A percentile compares a stretch with the other conserved stretches of the same genome.
These are phyloP conservation scores for Metschnikowia sp. DNA, from an alignment of 805 yeast species.

Conservation along the genomic window DNA sequence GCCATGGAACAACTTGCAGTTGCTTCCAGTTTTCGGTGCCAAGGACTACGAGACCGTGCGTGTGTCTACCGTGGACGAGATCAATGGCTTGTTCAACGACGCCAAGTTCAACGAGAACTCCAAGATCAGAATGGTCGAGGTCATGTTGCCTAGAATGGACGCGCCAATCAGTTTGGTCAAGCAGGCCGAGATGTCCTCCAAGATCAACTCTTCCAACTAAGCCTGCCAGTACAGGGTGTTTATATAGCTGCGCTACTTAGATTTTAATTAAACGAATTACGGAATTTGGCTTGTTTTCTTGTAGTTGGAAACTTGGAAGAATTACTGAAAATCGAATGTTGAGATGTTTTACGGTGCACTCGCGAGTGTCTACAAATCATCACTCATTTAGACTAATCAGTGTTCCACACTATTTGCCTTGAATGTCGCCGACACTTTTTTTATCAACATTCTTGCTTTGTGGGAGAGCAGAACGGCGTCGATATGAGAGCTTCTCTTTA, in stretches of 20 bases:
- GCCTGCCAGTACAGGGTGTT: too few species aligned
- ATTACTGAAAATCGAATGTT: too few species aligned
- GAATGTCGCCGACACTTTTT: too few species aligned
- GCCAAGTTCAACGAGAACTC: conserved; percentile 27
- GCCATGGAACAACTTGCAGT: conserved; percentile 34
- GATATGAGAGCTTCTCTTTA: too few species aligned
- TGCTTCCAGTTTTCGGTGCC: conserved; percentile 33
- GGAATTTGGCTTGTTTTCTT: too few species aligned
- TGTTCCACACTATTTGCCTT: too few species aligned
- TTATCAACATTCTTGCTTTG: too few species aligned
- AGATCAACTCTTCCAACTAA: conserved; percentile 20
- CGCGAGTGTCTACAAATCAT: too few species aligned
- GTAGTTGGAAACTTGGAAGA: too few species aligned
- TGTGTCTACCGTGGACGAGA: conserved; percentile 26
- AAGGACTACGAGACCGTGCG: conserved; percentile 26
- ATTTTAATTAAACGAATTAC: background rate
- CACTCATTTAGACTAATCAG: too few species aligned
- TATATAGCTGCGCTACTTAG: background rate
- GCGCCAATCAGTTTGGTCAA: conserved; percentile 35
- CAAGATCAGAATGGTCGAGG: conserved; percentile 34
- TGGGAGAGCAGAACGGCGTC: too few species aligned
- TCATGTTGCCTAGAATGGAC: conserved; percentile 36
- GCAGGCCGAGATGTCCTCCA: conserved; percentile 34
- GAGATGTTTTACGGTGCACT: too few species aligned
- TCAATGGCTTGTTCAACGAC: conserved; percentile 25